phyloP scores from a whole-genome alignment of 495 filamentous ascomycete species.

The Trichoderma gamsii region DNA sequence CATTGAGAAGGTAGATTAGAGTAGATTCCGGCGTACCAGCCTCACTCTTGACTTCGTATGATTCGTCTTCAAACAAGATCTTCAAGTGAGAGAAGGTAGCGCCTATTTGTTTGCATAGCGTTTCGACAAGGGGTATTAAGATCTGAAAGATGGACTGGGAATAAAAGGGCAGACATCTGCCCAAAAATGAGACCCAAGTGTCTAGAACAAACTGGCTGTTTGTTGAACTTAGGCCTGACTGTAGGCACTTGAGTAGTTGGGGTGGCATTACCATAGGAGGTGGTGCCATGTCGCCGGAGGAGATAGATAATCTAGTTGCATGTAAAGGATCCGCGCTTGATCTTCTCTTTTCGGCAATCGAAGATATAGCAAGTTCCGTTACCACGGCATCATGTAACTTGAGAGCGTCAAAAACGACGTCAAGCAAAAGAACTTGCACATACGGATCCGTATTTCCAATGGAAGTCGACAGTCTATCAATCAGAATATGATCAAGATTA shows the following conservation, averaged over 20 bases:
- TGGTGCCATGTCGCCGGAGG: slow-evolving; percentile 28
- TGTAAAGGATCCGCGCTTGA: slow-evolving; percentile 27
- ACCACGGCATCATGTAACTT: slow-evolving; percentile 54
- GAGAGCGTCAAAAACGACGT: slow-evolving; percentile 64
- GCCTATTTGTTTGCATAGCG: slow-evolving; percentile 70
- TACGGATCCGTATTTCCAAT: slow-evolving; percentile 56
- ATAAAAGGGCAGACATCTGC: slow-evolving; percentile 77
- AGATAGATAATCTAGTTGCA: slow-evolving; percentile 22
- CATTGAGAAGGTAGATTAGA: slow-evolving; percentile 74
- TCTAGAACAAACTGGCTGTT: slow-evolving; percentile 74
- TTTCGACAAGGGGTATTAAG: slow-evolving; percentile 82
- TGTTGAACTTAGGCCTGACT: slow-evolving; percentile 69
- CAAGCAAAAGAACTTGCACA: slow-evolving; percentile 68
- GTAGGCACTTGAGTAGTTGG: slow-evolving; percentile 72
- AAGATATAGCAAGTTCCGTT: slow-evolving; percentile 37
- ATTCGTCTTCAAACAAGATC: slow-evolving; percentile 44
- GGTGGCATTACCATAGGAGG: slow-evolving; percentile 54
- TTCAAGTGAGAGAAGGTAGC: slow-evolving; percentile 60
- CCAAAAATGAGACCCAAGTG: slow-evolving; percentile 84
- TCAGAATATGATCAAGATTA: slow-evolving; percentile 64
- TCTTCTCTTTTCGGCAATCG: slow-evolving; percentile 37
- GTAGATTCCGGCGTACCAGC: slow-evolving; percentile 55
- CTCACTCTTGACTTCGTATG: slow-evolving; percentile 26
- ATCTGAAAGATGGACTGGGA: slow-evolving; percentile 80
- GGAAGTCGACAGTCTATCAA: slow-evolving; percentile 60